phyloP scores from a whole-genome alignment of 352 stramenopile genomes.

The Pythium diclinum region DNA sequence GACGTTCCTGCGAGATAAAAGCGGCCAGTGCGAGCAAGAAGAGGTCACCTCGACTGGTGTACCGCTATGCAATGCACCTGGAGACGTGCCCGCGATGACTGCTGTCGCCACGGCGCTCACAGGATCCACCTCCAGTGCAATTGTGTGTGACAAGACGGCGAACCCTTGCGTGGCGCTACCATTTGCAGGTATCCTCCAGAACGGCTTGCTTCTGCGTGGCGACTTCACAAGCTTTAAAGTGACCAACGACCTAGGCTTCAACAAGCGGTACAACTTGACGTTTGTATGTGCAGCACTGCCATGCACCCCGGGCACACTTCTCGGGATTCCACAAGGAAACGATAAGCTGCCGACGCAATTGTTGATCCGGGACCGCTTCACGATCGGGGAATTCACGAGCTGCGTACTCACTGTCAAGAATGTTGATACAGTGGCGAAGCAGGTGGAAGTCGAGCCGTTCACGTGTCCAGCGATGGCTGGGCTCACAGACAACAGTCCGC shows the following conservation, averaged over 20 bases:
- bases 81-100: conserved; percentile 88
- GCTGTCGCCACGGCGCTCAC: conserved; percentile 25
- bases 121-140: conserved; percentile 32
- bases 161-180: conserved; percentile 12
- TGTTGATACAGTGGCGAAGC: conserved; percentile 22
- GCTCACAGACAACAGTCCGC: conserved; percentile 19
- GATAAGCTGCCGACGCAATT: conserved; percentile 36
- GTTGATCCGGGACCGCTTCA: conserved; percentile 49
- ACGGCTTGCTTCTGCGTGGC: conserved; percentile 83
- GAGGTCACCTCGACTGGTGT: conserved; percentile 46
- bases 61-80: conserved; percentile 90
- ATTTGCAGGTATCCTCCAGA: conserved; percentile 25
- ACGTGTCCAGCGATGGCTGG: conserved; percentile 31
- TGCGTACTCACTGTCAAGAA: conserved; percentile 56
- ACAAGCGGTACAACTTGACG: conserved; percentile 39
- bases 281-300: conserved; percentile 29
- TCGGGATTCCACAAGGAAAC: conserved; percentile 32
- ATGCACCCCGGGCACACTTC: conserved; percentile 25
- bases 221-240: conserved; percentile 89
- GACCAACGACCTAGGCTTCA: conserved; percentile 59
- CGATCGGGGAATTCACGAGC: conserved; percentile 37
- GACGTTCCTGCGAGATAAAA: conserved; percentile 91
- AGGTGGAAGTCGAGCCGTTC: conserved; percentile 36
- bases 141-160: conserved; percentile 31
- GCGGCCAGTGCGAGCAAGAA: conserved; percentile 59